These are phyloP conservation scores for Geosmithia putterillii DNA, from an alignment of 2,329 filamentous ascomycete species.

Conservation along the genomic window DNA sequence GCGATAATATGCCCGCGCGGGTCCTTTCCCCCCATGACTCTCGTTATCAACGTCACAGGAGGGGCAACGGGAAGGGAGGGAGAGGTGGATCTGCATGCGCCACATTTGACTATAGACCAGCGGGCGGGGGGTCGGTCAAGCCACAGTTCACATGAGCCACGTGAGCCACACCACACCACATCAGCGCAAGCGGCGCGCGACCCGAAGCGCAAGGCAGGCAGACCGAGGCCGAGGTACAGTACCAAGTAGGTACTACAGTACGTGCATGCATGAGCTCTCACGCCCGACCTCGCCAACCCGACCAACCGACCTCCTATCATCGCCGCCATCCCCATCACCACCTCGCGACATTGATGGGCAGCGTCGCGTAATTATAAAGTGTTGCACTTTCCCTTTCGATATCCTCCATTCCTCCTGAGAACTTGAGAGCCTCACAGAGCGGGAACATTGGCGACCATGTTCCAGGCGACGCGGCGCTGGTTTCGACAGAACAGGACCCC, in stretches of 20 bases:
- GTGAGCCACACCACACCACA: too few relatives aligned
- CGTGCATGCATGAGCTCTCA: not conserved
- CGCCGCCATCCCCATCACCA: too few relatives aligned
- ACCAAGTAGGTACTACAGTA: too few relatives aligned
- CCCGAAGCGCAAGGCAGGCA: not conserved
- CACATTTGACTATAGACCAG: not conserved
- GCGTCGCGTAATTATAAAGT: too few relatives aligned
- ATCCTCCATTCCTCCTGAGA: not conserved
- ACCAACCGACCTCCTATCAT: not conserved
- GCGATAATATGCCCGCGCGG: too few relatives aligned
- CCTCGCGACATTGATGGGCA: too few relatives aligned
- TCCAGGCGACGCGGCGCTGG: constrained; percentile 74
- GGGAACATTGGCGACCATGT: constrained; percentile 27
- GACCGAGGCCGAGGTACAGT: not conserved
- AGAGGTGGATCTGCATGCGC: not conserved
- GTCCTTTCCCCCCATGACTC: too few relatives aligned
- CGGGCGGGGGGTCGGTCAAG: too few relatives aligned
- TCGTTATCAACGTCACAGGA: not conserved
- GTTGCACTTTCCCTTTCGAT: too few relatives aligned
- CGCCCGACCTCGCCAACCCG: not conserved
- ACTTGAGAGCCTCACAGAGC: too few relatives aligned
- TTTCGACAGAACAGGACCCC: constrained; percentile 82
- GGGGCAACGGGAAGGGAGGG: not conserved
- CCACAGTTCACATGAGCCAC: not conserved
- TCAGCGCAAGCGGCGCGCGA: not conserved